These are phyloP conservation scores for Trametes maxima DNA, from an alignment of 768 basidiomycete genomes.

Conservation along the genomic window DNA sequence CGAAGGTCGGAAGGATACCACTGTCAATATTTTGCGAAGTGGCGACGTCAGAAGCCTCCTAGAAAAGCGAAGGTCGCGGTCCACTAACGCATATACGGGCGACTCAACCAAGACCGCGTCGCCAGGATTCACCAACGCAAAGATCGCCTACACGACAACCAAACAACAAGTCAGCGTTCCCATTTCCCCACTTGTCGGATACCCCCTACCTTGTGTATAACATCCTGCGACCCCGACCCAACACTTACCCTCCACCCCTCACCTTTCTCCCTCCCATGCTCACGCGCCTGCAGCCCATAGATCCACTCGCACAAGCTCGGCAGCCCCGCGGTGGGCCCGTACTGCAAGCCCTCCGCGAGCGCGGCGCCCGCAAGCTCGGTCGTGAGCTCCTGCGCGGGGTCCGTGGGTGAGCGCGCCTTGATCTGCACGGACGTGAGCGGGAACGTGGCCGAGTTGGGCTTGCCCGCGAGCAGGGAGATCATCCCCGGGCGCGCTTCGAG, in stretches of 20 bases:
- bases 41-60: neutral
- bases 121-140: slow-evolving; percentile 75
- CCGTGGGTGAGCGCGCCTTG: slow-evolving; percentile 60
- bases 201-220: slow-evolving; percentile 74
- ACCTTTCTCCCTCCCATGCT: slow-evolving; percentile 63
- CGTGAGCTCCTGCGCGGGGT: slow-evolving; percentile 54
- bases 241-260: slow-evolving; percentile 77
- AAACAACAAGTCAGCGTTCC: neutral
- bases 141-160: slow-evolving; percentile 56
- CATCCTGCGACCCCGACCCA: slow-evolving; percentile 88
- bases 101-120: slow-evolving; percentile 85
- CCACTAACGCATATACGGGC: slow-evolving; percentile 72
- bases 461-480: slow-evolving; percentile 86
- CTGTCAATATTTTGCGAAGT: slow-evolving; percentile 40
- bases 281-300: slow-evolving; percentile 65
- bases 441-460: slow-evolving; percentile 57
- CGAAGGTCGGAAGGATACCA: slow-evolving; percentile 70
- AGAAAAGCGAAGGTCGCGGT: slow-evolving; percentile 12
- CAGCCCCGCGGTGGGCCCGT: slow-evolving; percentile 76
- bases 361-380: slow-evolving; percentile 39
- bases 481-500: slow-evolving; percentile 82
- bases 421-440: slow-evolving; percentile 33
- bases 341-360: slow-evolving; percentile 65
- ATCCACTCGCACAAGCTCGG: slow-evolving; percentile 68
- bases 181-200: neutral